Conservation (phyloP, 1,284 basidiomycete genomes). For the Phylloporus sp. region DNA sequence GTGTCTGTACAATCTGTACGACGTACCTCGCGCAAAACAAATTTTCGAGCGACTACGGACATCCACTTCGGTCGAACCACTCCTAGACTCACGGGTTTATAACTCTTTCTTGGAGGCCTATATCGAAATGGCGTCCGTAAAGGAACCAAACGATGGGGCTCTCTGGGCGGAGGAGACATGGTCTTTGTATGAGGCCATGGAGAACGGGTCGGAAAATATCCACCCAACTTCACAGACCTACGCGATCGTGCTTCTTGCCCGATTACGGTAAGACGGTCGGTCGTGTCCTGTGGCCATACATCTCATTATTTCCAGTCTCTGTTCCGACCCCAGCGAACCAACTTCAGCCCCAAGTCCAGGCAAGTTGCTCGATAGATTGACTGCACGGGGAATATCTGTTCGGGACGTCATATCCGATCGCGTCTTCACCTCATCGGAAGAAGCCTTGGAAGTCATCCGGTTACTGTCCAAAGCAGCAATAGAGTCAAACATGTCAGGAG, state of each 20-base stretch:
- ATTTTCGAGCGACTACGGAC: constrained; percentile 66
- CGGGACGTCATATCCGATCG: constrained; percentile 60
- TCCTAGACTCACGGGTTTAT: constrained; percentile 48
- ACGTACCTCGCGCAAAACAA: constrained; percentile 69
- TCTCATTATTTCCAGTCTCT: constrained; percentile 40
- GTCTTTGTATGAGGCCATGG: constrained; percentile 60
- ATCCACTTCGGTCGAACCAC: constrained; percentile 32
- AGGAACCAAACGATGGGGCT: constrained; percentile 45
- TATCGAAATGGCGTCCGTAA: constrained; percentile 55
- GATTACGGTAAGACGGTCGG: constrained; percentile 49
- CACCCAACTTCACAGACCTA: constrained; percentile 63
- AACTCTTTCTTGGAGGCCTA: constrained; percentile 68
- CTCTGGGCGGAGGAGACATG: constrained; percentile 65
- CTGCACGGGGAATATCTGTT: constrained; percentile 55
- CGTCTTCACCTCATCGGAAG: constrained; percentile 55
- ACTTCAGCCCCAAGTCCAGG: constrained; percentile 14
- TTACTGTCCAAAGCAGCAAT: constrained; percentile 63
- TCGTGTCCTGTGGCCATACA: not conserved
- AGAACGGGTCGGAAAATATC: constrained; percentile 51
- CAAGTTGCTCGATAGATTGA: constrained; percentile 52
- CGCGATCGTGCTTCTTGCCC: constrained; percentile 64
- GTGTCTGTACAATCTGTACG: constrained; percentile 73
- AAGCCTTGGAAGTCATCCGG: constrained; percentile 58
- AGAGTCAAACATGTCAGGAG: constrained; percentile 50
- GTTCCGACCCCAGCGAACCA: constrained; percentile 35